A percentile compares a stretch with the other conserved stretches of the same genome.
phyloP scores from a whole-genome alignment of 2,329 filamentous ascomycete species.

The Thelonectria blattea region DNA sequence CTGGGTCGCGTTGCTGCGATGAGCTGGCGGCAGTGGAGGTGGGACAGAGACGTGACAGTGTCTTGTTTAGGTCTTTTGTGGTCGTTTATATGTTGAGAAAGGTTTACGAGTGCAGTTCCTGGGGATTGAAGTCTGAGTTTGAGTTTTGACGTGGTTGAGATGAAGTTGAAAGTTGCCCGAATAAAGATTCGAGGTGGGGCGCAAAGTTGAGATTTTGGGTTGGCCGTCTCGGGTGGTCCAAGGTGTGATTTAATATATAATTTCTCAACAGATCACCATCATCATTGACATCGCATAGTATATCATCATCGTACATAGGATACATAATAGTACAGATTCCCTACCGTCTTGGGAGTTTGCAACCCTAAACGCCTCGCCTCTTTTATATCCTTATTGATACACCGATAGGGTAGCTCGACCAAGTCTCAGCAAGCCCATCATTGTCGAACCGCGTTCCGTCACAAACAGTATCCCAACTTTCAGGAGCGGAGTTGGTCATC shows the following conservation, averaged over 20 bases:
- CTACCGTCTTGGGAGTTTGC: neutral
- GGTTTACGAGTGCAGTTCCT: neutral
- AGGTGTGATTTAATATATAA: too few relatives aligned
- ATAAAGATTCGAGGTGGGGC: conserved; percentile 40
- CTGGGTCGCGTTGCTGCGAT: neutral
- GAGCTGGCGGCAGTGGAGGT: neutral
- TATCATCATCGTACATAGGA: conserved; percentile 7
- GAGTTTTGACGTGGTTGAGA: conserved; percentile 5
- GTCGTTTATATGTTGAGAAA: neutral
- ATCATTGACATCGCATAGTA: too few relatives aligned
- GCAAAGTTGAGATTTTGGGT: conserved; percentile 37
- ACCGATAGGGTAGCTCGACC: neutral
- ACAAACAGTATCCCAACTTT: neutral
- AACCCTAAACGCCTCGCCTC: conserved; percentile 12
- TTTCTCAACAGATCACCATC: too few relatives aligned
- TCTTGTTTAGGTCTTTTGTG: neutral
- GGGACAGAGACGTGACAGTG: neutral
- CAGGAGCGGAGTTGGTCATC: conserved; percentile 23
- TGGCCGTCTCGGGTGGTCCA: conserved; percentile 12
- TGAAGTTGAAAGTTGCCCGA: conserved; percentile 23
- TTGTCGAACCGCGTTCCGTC: neutral
- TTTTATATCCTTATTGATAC: neutral
- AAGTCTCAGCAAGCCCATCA: neutral
- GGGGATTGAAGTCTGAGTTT: conserved; percentile 5
- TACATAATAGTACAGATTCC: conserved; percentile 16